phyloP scores from a whole-genome alignment of 2,329 filamentous ascomycete species.

The Fusarium sp. region DNA sequence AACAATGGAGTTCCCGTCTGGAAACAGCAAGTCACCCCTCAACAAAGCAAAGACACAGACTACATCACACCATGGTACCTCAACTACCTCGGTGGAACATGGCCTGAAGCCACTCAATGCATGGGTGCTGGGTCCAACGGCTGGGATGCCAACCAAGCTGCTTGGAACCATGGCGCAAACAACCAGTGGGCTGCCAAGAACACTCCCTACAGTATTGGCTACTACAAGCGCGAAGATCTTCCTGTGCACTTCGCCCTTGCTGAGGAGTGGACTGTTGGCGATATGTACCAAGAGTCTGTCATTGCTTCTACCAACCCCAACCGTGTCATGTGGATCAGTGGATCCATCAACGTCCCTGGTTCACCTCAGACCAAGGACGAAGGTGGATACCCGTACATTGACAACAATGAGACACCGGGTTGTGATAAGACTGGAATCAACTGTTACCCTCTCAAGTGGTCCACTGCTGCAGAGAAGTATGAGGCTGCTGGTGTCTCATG shows the following conservation, averaged over 20 bases:
- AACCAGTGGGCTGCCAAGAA: constrained; percentile 64
- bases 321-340: constrained; percentile 63
- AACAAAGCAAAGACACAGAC: constrained; percentile 2
- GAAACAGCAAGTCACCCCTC: constrained; percentile 2
- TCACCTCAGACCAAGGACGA: constrained; percentile 32
- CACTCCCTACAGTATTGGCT: constrained; percentile 11
- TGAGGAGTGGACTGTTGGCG: constrained; percentile 41
- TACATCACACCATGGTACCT: constrained; percentile 60
- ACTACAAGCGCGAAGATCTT: constrained; percentile 4
- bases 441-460: constrained; percentile 20
- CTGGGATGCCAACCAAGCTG: constrained; percentile 64
- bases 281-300: constrained; percentile 68
- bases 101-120: constrained; percentile 65
- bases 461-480: constrained; percentile 17
- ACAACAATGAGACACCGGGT: constrained; percentile 12
- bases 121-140: constrained; percentile 64
- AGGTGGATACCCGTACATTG: constrained; percentile 29
- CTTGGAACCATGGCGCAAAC: constrained; percentile 64
- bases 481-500: constrained; percentile 20
- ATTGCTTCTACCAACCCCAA: constrained; percentile 67
- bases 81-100: constrained; percentile 65
- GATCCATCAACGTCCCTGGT: constrained; percentile 64
- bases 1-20: constrained; percentile 8
- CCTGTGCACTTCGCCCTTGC: constrained; percentile 13
- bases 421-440: constrained; percentile 14